Conservation (phyloP, 805 yeast species). For the Candida dendrica region DNA sequence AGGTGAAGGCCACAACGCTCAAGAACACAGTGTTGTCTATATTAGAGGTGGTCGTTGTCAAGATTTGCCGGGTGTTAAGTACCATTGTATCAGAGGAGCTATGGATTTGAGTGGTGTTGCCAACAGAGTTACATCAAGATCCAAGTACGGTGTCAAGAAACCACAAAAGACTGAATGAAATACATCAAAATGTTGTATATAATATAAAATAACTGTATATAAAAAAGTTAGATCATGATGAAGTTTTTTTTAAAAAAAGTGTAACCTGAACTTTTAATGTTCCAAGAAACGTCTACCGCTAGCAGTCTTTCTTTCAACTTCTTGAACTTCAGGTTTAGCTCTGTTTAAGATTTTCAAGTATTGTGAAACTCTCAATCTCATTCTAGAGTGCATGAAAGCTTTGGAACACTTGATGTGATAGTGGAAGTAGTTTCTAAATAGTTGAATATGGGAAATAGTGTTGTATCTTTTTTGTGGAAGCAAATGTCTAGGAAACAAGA, state of each 20-base stretch:
- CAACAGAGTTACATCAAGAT: slow-evolving; percentile 80
- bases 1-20: slow-evolving; percentile 97
- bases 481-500: slow-evolving; percentile 76
- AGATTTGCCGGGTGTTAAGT: slow-evolving; percentile 97
- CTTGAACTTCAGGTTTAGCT: slow-evolving; percentile 89
- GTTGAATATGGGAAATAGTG: slow-evolving; percentile 84
- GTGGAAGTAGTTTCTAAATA: slow-evolving; percentile 95
- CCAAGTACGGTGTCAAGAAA: slow-evolving; percentile 89
- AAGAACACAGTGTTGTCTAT: slow-evolving; percentile 92
- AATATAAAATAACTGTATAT: slow-evolving; percentile 7
- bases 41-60: slow-evolving; percentile 98
- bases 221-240: not conserved
- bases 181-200: not conserved
- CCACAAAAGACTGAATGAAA: slow-evolving; percentile 41
- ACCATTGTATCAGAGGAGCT: slow-evolving; percentile 89
- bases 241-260: slow-evolving; percentile 1
- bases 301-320: slow-evolving; percentile 35
- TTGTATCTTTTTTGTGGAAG: slow-evolving; percentile 65
- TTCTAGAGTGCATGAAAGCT: slow-evolving; percentile 96
- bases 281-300: slow-evolving; percentile 23
- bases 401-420: slow-evolving; percentile 97
- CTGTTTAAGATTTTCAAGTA: slow-evolving; percentile 92
- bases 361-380: slow-evolving; percentile 92
- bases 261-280: slow-evolving; percentile 1
- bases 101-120: slow-evolving; percentile 93